Evolutionary conservation across 75 land plant species (phyloP).

Genomic region (Sequoiadendron giganteum): DNA sequence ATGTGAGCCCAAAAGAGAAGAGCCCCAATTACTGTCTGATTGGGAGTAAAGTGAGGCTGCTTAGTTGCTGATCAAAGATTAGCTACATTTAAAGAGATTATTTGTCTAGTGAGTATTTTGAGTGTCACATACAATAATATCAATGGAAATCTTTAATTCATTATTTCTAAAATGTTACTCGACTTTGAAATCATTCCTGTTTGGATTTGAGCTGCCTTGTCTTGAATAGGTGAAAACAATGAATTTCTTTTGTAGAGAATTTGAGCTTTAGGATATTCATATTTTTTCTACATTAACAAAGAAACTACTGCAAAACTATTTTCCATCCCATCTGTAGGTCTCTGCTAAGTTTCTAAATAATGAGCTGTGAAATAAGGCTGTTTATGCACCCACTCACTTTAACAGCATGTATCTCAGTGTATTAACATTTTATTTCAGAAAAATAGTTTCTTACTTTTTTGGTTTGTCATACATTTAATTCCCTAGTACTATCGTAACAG

Average conservation of each 20-base stretch:
- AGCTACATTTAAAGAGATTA: not conserved
- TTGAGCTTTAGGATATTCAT: not conserved
- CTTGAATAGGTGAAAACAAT: not conserved
- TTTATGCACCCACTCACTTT: not conserved
- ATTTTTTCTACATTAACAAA: not conserved
- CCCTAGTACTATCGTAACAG: not conserved
- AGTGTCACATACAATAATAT: not conserved
- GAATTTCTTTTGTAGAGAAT: not conserved
- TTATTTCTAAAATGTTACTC: not conserved
- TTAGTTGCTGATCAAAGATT: not conserved
- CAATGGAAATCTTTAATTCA: not conserved
- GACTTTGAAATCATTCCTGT: not conserved
- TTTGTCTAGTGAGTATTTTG: not conserved
- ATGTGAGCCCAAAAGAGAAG: not conserved
- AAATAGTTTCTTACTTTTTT: not conserved
- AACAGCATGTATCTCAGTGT: not conserved
- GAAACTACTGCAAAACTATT: not conserved
- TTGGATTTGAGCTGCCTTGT: not conserved
- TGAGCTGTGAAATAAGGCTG: not conserved
- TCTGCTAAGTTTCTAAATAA: not conserved
- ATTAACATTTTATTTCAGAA: not conserved
- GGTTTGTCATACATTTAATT: not conserved
- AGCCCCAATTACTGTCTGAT: not conserved
- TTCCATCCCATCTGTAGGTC: not conserved
- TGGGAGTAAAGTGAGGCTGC: not conserved